Evolutionary conservation across 2,329 filamentous ascomycete genomes (phyloP).

Genomic region (Fusarium veterinarium): DNA sequence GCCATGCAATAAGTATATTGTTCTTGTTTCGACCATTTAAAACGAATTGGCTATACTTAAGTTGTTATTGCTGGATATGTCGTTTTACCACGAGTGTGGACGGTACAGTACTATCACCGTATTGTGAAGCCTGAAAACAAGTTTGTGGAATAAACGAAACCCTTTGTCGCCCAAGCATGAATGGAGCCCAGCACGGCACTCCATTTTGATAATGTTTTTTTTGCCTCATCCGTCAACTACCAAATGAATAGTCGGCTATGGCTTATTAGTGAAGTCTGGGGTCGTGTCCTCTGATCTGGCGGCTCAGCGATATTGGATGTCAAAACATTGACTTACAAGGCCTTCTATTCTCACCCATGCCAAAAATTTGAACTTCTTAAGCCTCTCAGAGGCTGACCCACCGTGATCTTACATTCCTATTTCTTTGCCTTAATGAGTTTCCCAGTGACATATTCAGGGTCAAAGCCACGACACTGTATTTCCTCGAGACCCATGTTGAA

Average conservation of each 20-base stretch:
- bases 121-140: background rate
- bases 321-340: background rate
- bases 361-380: background rate
- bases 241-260: background rate
- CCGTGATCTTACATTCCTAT: conserved; percentile 10
- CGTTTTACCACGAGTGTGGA: background rate
- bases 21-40: background rate
- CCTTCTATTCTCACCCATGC: background rate
- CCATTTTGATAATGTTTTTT: background rate
- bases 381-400: background rate
- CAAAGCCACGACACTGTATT: background rate
- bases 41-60: background rate
- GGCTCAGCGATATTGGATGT: background rate
- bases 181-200: background rate
- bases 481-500: background rate
- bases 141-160: background rate
- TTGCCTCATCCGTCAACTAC: background rate
- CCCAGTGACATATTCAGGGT: background rate
- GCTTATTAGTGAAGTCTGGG: background rate
- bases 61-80: background rate
- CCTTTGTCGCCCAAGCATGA: background rate
- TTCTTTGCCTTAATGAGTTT: background rate
- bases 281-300: background rate
- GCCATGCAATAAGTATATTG: background rate
- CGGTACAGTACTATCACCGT: background rate